Conservation (phyloP, 768 basidiomycete species). For the Ramaria sp. region DNA sequence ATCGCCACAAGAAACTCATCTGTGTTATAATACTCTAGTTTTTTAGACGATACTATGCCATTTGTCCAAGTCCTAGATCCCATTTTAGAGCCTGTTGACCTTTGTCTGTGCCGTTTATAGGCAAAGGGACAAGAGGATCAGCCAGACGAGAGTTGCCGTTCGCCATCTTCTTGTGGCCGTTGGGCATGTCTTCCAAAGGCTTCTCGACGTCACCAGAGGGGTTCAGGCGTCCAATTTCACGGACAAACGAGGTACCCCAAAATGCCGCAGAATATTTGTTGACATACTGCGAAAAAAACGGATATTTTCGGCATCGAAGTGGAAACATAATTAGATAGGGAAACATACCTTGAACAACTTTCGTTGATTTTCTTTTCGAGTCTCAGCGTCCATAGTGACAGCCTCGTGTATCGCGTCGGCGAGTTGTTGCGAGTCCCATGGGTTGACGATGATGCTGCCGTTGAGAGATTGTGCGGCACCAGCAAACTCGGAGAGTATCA, state of each 20-base stretch:
- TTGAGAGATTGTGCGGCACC: conserved; percentile 95
- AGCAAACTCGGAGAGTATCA: conserved; percentile 98
- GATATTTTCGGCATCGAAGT: not conserved
- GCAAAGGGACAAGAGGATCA: conserved; percentile 1
- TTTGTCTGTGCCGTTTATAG: conserved; percentile 3
- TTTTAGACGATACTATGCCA: not conserved
- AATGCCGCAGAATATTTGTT: conserved; percentile 89
- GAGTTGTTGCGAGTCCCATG: conserved; percentile 98
- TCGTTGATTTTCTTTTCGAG: conserved; percentile 83
- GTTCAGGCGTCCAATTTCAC: conserved; percentile 49
- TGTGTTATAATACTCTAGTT: too few species aligned
- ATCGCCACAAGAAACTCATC: too few species aligned
- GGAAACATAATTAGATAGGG: not conserved
- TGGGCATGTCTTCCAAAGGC: not conserved
- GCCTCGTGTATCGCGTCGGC: conserved; percentile 97
- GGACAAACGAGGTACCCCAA: conserved; percentile 87
- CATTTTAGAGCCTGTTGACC: not conserved
- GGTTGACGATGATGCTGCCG: conserved; percentile 95
- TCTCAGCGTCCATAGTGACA: conserved; percentile 75
- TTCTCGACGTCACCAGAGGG: conserved; percentile 3
- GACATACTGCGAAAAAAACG: conserved; percentile 54
- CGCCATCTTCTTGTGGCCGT: not conserved
- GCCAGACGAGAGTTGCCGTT: not conserved
- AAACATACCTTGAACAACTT: conserved; percentile 72
- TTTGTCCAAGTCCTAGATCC: not conserved